Evolutionary conservation across 371 early-diverging fungal species (phyloP), one percentile per base, ranked within the genome.

Genomic region (Mucor sp.): DNA sequence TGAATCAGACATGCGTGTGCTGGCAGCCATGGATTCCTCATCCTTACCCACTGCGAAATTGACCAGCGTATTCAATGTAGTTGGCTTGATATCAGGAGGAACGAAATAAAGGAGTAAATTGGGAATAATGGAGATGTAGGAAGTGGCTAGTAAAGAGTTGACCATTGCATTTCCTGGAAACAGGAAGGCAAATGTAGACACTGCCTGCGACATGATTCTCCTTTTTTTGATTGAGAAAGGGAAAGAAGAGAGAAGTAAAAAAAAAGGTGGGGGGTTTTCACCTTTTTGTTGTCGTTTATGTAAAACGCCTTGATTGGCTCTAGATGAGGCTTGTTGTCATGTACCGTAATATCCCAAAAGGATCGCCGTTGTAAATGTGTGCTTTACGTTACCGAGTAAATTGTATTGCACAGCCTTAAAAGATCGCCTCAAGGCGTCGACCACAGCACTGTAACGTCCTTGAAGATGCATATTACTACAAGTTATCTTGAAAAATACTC

Each of bases 71-170:
- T 93, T 91, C 50, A 94, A 82, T 19, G 87, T 81, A 41, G 84
- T 82, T 41, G 87, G 87, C 35, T 90, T 78, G 71, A 93, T 93
- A 68, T 92, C 84, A 59, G 92, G 87, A 28, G 94, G 94, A 11
- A 93, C 92, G 68, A 93, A 92, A 58, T 92, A 90, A 11, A 94
- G 81, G 6, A 94, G 76, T 55, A 93, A 71, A 73, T 93, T 94
- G 50, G 94, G 94, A 62, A 93, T 89, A 66, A 93, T 75, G 35
- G 94, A 93, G 65, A 94, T 93, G 73, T 94, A 94, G 47, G 90
- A 84, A 3, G 94, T 93, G 11, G 91, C 93, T 41, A 93, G 74
- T 17, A 94, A 78, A 12, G 94, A 88, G 67, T 92, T 88, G 48
- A 85, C 82, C 83, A 82, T 84, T 21, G 91, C 84, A 58, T 74